Percentiles rank a stretch among this genome's conserved stretches.
These are phyloP conservation scores for Eucalyptus decipiens DNA, from an alignment of 345 rosid genomes.

Conservation along the genomic window DNA sequence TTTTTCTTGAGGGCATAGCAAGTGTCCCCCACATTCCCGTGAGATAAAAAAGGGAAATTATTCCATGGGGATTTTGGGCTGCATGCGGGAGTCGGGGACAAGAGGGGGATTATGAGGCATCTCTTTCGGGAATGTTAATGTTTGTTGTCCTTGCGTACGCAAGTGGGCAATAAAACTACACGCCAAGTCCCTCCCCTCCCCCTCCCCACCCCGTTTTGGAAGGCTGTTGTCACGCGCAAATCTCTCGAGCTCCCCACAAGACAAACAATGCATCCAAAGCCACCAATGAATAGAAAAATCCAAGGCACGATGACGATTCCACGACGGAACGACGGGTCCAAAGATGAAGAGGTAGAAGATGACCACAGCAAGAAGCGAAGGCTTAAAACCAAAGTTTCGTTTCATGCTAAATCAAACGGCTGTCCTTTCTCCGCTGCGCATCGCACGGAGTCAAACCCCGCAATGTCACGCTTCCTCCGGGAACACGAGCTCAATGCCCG, in stretches of 20 bases:
- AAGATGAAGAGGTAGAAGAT: not conserved
- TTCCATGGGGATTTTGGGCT: not conserved
- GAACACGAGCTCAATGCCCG: not conserved
- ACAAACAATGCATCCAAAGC: not conserved
- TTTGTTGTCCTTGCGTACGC: not conserved
- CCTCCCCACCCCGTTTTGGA: not conserved
- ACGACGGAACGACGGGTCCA: not conserved
- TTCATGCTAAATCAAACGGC: not conserved
- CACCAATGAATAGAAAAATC: not conserved
- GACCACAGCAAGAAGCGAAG: not conserved
- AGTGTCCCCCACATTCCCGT: not conserved
- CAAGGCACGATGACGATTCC: not conserved
- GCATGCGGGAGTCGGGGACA: not conserved
- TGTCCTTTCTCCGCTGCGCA: not conserved
- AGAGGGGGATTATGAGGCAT: not conserved
- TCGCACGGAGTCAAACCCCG: not conserved
- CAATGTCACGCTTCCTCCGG: not conserved
- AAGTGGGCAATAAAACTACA: not conserved
- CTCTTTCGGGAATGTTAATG: not conserved
- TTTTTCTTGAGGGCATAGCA: not conserved
- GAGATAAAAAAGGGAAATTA: not conserved
- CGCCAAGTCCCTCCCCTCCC: not conserved
- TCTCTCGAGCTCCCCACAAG: not conserved
- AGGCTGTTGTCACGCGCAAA: not conserved
- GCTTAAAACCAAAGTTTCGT: not conserved